These are phyloP conservation scores for Terfezia boudieri DNA, from an alignment of 495 filamentous ascomycete species.

Conservation along the genomic window DNA sequence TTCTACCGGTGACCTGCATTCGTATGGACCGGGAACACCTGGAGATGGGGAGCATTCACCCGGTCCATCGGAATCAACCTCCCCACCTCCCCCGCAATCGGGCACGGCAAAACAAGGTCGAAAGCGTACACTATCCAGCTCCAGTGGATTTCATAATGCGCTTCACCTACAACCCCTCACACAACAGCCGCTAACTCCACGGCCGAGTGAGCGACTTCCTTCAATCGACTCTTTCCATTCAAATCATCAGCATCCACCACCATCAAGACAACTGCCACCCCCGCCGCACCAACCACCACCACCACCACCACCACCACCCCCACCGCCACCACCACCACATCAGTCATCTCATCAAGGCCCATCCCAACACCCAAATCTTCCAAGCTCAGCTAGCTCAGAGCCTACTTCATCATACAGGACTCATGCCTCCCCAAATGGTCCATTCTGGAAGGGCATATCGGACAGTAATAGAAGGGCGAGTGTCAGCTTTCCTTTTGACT, in stretches of 20 bases:
- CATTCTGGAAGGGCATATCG: slow-evolving; percentile 16
- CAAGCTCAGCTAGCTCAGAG: neutral
- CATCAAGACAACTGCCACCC: slow-evolving; percentile 15
- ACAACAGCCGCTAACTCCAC: slow-evolving; percentile 11
- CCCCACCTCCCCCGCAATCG: slow-evolving; percentile 11
- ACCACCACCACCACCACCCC: slow-evolving; percentile 1
- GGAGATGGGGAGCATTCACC: slow-evolving; percentile 18
- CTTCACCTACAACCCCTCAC: slow-evolving; percentile 17
- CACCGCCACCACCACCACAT: slow-evolving; percentile 1
- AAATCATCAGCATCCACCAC: slow-evolving; percentile 10
- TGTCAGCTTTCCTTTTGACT: slow-evolving; percentile 16
- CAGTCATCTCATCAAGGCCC: neutral
- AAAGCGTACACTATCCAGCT: slow-evolving; percentile 16
- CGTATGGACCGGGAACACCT: slow-evolving; percentile 12
- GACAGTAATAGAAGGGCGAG: slow-evolving; percentile 15
- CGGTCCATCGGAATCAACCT: slow-evolving; percentile 18
- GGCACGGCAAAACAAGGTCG: slow-evolving; percentile 7
- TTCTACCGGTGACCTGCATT: slow-evolving; percentile 18
- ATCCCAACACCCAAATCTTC: neutral
- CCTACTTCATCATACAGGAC: slow-evolving; percentile 3
- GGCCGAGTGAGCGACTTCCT: slow-evolving; percentile 14
- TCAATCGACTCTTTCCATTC: slow-evolving; percentile 19
- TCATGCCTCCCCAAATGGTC: slow-evolving; percentile 11
- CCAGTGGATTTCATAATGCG: slow-evolving; percentile 16
- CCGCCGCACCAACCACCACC: slow-evolving; percentile 16